These are phyloP conservation scores for Monosporozyma siamensis DNA, from an alignment of 805 yeast species.

Conservation along the genomic window DNA sequence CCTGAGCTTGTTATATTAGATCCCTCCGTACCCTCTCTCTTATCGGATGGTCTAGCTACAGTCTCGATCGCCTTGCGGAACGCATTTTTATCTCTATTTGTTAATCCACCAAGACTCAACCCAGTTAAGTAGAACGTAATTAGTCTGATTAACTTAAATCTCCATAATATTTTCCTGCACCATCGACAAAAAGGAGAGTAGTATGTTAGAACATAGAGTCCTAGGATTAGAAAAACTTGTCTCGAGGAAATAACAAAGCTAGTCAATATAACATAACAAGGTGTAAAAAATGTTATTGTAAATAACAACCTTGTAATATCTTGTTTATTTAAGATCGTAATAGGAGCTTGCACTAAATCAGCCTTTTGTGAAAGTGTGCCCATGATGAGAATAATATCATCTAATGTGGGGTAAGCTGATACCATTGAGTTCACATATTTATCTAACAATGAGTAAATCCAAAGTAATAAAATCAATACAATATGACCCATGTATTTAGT, in stretches of 20 bases:
- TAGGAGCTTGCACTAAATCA: conserved; percentile 66
- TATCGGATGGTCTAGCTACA: neutral
- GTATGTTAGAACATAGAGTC: conserved; percentile 58
- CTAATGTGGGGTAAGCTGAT: conserved; percentile 67
- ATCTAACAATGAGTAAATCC: conserved; percentile 51
- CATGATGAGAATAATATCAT: conserved; percentile 73
- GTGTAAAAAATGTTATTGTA: conserved; percentile 79
- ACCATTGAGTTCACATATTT: conserved; percentile 50
- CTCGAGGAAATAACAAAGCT: conserved; percentile 63
- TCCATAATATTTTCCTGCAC: conserved; percentile 75
- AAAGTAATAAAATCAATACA: conserved; percentile 50
- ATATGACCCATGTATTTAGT: conserved; percentile 79
- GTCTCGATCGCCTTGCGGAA: conserved; percentile 5
- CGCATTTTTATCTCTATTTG: neutral
- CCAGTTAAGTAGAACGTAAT: conserved; percentile 79
- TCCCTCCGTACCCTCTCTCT: conserved; percentile 11
- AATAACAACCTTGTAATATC: conserved; percentile 74
- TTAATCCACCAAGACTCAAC: conserved; percentile 45
- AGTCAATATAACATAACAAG: conserved; percentile 64
- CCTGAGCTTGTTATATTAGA: neutral
- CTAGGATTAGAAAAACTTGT: conserved; percentile 46
- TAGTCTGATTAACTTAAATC: conserved; percentile 55
- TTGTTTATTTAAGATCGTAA: conserved; percentile 62
- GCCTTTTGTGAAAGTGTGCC: conserved; percentile 66
- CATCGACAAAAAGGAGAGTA: conserved; percentile 77